Evolutionary conservation across 192 early-diverging fungal genomes (phyloP), one percentile per base, ranked within the genome.

Genomic region (Cladochytrium replicatum): DNA sequence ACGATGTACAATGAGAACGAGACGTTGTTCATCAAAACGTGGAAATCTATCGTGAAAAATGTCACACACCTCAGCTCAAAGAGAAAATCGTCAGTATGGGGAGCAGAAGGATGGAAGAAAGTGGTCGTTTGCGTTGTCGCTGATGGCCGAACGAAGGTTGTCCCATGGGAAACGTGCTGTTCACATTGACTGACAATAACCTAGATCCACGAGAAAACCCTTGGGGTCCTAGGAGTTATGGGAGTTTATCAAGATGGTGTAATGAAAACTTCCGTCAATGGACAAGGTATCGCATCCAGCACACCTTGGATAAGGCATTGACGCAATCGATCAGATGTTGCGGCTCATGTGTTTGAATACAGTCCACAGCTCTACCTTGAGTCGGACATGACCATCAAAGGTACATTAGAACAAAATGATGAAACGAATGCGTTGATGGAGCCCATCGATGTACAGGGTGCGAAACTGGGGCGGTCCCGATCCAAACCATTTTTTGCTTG

Each of bases 111-210:
- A 8, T 86, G 84, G 84, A 68, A 84, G 63, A 81, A 84, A 43
- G 74, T 86, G 43, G 80, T 84, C 26, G 78, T 86, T 0, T 63
- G 57, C 17, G 74, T 86, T 48, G 85, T 89, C 1, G 77, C 86
- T 1, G 87, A 89, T 51, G 87, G 87, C 44, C 66, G 82, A 23
- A 58, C 54, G 48, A 83, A 85, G 69, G 74, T 84, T 52, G 54
- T 84, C 53, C 62, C 69, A 31, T 72, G 75, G 45, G 77, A 77
- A 7, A 67, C 28, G 25, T 6, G 6, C 21, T 43, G 7, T 19
- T 7, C 17, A 19, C 19, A 23, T 9, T 23, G 17, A 9, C 32
- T 7, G 48, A 31, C 22, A 15, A 11, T 40, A 17, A 21, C 3
- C 13, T 26, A 50, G 6, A 6, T 25, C 50, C 6, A 15, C 46